Percentiles rank a stretch among this genome's conserved stretches.
phyloP scores from a whole-genome alignment of 2,329 filamentous ascomycete genomes.

The Aspergillus sp. region DNA sequence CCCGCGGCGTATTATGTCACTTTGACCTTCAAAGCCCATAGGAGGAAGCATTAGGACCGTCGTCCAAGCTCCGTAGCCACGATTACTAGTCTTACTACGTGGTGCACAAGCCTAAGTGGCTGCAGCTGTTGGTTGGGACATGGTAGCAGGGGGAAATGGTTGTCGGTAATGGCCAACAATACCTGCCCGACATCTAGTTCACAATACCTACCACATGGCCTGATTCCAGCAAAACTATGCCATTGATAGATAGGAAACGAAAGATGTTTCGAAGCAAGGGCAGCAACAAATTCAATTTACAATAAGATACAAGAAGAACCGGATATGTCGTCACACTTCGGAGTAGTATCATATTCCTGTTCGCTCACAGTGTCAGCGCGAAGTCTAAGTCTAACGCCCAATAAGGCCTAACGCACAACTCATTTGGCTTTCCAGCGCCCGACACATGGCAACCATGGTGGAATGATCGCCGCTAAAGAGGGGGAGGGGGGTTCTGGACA shows the following conservation, averaged over 20 bases:
- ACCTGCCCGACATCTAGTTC: not conserved
- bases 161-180: not conserved
- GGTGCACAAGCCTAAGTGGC: constrained; percentile 10
- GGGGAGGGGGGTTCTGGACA: constrained; percentile 18
- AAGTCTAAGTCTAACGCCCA: not conserved
- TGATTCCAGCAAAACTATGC: not conserved
- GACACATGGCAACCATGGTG: constrained; percentile 30
- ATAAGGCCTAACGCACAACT: constrained; percentile 3
- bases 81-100: not conserved
- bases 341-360: not conserved
- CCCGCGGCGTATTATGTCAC: not conserved
- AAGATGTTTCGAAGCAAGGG: not conserved
- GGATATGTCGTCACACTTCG: not conserved
- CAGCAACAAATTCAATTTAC: not conserved
- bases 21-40: not conserved
- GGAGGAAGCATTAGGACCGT: not conserved
- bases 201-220: not conserved
- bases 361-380: not conserved
- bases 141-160: not conserved
- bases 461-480: constrained; percentile 29
- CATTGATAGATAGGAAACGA: not conserved
- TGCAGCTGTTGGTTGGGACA: not conserved
- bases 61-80: constrained; percentile 13
- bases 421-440: constrained; percentile 24
- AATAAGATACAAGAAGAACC: too few species aligned